A percentile compares a stretch with the other conserved stretches of the same genome.
These are phyloP conservation scores for Moricandia arvensis DNA, from an alignment of 345 rosid species.

Conservation along the genomic window DNA sequence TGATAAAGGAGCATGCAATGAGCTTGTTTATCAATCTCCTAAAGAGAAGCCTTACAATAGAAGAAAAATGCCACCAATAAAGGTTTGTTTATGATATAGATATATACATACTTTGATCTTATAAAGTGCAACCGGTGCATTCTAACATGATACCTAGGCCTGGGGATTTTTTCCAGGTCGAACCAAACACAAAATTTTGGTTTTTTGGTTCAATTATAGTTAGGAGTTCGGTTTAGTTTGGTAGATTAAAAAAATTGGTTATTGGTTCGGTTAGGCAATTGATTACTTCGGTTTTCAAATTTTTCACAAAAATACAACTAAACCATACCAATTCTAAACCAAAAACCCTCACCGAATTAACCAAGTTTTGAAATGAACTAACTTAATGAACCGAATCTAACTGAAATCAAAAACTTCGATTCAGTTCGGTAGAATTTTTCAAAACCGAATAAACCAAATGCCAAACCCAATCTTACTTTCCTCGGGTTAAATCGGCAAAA, in stretches of 20 bases:
- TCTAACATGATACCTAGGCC: not conserved
- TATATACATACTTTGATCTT: not conserved
- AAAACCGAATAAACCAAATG: not conserved
- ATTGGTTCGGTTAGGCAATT: not conserved
- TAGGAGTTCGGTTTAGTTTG: not conserved
- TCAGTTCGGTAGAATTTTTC: not conserved
- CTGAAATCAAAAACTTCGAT: not conserved
- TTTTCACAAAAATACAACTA: not conserved
- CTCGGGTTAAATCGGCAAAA: not conserved
- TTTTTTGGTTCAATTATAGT: not conserved
- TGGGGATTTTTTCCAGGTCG: not conserved
- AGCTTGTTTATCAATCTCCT: constrained; percentile 23
- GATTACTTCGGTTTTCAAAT: not conserved
- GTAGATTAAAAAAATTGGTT: not conserved
- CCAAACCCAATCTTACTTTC: not conserved
- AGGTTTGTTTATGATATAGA: constrained; percentile 44
- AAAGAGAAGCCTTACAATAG: constrained; percentile 38
- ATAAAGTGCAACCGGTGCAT: not conserved
- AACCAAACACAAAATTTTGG: not conserved
- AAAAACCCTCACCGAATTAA: not conserved
- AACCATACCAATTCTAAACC: not conserved
- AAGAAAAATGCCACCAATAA: constrained; percentile 48
- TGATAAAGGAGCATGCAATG: constrained; percentile 48
- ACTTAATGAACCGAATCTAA: not conserved
- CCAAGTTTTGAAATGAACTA: too few species aligned